phyloP scores from a whole-genome alignment of 2,329 filamentous ascomycete species.

The Exophiala phaeomuriformis region DNA sequence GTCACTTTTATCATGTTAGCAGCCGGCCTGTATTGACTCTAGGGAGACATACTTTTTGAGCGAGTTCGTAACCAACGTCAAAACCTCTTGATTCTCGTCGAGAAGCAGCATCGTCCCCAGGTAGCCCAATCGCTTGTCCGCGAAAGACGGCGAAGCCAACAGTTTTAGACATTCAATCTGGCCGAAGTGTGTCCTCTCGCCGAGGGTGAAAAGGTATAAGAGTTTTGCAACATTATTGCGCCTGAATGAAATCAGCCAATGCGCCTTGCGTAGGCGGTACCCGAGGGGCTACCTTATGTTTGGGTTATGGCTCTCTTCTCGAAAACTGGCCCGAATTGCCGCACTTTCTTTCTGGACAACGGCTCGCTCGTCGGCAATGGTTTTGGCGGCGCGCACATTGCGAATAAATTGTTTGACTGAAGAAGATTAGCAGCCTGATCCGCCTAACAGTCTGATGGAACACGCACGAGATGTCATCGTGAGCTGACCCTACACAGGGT shows the following conservation, averaged over 20 bases:
- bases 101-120: slow-evolving; percentile 91
- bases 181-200: slow-evolving; percentile 95
- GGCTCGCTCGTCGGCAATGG: slow-evolving; percentile 94
- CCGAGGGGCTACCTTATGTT: slow-evolving; percentile 64
- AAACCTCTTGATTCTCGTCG: slow-evolving; percentile 96
- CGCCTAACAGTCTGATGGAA: background rate
- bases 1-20: slow-evolving; percentile 57
- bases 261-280: background rate
- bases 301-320: slow-evolving; percentile 91
- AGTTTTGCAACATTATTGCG: slow-evolving; percentile 99
- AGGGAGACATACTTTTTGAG: slow-evolving; percentile 70
- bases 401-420: slow-evolving; percentile 99
- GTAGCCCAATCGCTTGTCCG: slow-evolving; percentile 93
- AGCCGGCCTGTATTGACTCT: background rate
- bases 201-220: slow-evolving; percentile 93
- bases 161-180: slow-evolving; percentile 99
- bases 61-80: slow-evolving; percentile 95
- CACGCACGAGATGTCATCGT: slow-evolving; percentile 24
- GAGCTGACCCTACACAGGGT: slow-evolving; percentile 20
- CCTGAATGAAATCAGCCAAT: slow-evolving; percentile 43
- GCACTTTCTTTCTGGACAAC: slow-evolving; percentile 99
- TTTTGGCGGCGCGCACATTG: slow-evolving; percentile 96
- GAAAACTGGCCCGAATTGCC: slow-evolving; percentile 91
- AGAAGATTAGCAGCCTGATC: slow-evolving; percentile 9
- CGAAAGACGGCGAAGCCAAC: slow-evolving; percentile 90